Conservation (phyloP, 2,329 filamentous ascomycete species). For the Magnaporthales sp. region DNA sequence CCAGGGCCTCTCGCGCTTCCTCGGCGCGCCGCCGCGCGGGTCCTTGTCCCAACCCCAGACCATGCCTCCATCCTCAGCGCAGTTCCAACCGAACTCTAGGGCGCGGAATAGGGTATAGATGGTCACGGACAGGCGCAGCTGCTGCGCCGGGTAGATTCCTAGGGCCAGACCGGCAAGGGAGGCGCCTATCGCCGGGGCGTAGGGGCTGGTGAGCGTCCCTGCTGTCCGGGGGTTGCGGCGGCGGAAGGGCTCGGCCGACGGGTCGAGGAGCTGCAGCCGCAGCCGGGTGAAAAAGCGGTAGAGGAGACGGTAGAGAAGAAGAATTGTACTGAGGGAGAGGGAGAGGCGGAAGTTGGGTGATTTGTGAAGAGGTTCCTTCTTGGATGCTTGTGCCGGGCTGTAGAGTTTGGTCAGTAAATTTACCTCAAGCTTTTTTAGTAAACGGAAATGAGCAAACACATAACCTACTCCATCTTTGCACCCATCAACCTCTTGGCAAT, state of each 20-base stretch:
- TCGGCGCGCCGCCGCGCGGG: slow-evolving; percentile 26
- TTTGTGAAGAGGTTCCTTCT: slow-evolving; percentile 48
- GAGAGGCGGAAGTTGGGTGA: slow-evolving; percentile 70
- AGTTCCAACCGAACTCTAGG: slow-evolving; percentile 80
- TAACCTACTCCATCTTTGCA: slow-evolving; percentile 33
- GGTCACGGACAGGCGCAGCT: slow-evolving; percentile 67
- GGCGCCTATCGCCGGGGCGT: slow-evolving; percentile 84
- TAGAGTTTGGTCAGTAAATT: neutral
- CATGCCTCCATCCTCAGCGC: slow-evolving; percentile 64
- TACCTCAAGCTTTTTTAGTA: neutral
- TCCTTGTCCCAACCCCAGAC: slow-evolving; percentile 52
- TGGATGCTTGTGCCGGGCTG: slow-evolving; percentile 14
- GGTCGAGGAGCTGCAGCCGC: slow-evolving; percentile 67
- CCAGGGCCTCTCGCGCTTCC: slow-evolving; percentile 56
- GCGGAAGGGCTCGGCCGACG: slow-evolving; percentile 74
- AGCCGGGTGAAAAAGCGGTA: slow-evolving; percentile 83
- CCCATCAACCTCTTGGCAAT: slow-evolving; percentile 39
- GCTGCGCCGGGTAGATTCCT: slow-evolving; percentile 58
- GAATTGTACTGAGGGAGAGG: slow-evolving; percentile 72
- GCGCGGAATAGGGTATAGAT: slow-evolving; percentile 77
- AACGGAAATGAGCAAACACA: neutral
- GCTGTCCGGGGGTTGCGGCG: slow-evolving; percentile 72
- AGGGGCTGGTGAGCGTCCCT: slow-evolving; percentile 66
- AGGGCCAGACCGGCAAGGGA: slow-evolving; percentile 78
- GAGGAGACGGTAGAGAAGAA: slow-evolving; percentile 76